Percentiles rank a stretch among this genome's conserved stretches.
Evolutionary conservation across 345 rosid species (phyloP).

Genomic region (Rhizophora mangle): DNA sequence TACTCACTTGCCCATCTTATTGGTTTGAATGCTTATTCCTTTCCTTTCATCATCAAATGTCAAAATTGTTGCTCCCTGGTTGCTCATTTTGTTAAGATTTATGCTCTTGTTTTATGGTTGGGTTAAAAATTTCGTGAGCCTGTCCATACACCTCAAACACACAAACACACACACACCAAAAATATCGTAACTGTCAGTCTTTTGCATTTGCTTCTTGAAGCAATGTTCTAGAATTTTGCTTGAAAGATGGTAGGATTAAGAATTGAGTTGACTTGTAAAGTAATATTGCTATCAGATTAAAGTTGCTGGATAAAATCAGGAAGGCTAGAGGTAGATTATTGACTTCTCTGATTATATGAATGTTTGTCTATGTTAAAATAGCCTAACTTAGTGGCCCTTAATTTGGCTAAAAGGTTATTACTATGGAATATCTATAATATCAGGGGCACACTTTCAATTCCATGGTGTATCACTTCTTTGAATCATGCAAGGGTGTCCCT

Average conservation of each 20-base stretch:
- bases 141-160: no score
- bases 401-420: no score
- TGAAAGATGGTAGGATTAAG: not conserved
- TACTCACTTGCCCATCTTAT: conserved; percentile 25
- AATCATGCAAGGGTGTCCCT: no score
- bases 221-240: no score
- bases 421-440: no score
- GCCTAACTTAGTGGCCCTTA: not conserved
- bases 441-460: no score
- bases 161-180: no score
- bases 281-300: not conserved
- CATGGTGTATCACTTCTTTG: no score
- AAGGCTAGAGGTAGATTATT: not conserved
- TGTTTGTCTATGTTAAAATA: not conserved
- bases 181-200: no score
- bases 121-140: no score
- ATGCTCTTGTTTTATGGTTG: no score
- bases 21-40: not conserved
- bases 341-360: not conserved
- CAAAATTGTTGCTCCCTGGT: not conserved
- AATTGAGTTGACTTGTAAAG: not conserved
- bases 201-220: no score
- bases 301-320: not conserved
- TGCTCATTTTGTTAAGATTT: not conserved
- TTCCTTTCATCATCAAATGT: not conserved